phyloP scores from a whole-genome alignment of 345 rosid species.

The Viola odorata region DNA sequence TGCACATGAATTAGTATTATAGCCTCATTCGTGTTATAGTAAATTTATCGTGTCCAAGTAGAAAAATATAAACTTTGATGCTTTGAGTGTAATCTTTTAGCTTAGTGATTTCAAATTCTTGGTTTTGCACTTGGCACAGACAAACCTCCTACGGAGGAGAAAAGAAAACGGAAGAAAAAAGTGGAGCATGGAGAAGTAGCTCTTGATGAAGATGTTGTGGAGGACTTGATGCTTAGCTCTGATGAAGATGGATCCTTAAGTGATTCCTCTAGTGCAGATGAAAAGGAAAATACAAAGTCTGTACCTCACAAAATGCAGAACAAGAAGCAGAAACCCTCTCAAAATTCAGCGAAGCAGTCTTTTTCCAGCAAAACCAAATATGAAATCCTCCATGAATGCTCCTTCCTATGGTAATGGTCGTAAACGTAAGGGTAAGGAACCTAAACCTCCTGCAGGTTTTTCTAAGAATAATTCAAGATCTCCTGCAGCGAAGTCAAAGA shows the following conservation, averaged over 20 bases:
- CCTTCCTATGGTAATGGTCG: slow-evolving; percentile 1
- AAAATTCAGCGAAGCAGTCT: slow-evolving; percentile 8
- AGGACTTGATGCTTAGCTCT: slow-evolving; percentile 81
- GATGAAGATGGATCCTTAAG: slow-evolving; percentile 60
- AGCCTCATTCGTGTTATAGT: too few species aligned
- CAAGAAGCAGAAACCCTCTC: slow-evolving; percentile 28
- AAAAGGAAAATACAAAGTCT: slow-evolving; percentile 13
- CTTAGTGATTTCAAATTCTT: neutral
- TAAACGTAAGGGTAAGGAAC: slow-evolving; percentile 3
- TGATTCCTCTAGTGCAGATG: slow-evolving; percentile 28
- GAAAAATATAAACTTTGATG: neutral
- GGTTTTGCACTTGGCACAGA: slow-evolving; percentile 24
- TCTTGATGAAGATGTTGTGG: slow-evolving; percentile 76
- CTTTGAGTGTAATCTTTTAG: neutral
- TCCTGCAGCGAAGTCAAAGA: slow-evolving; percentile 7
- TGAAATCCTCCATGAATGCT: neutral
- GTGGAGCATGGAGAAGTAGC: slow-evolving; percentile 27
- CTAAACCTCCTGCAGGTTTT: neutral
- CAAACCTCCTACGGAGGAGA: slow-evolving; percentile 40
- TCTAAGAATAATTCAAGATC: slow-evolving; percentile 9
- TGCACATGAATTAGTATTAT: too few species aligned
- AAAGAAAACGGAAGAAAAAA: slow-evolving; percentile 39
- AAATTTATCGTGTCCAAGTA: too few species aligned
- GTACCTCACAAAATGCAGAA: slow-evolving; percentile 6
- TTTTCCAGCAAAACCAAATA: slow-evolving; percentile 24